These are phyloP conservation scores for Madurella fahalii DNA, from an alignment of 2,329 filamentous ascomycete genomes.

Conservation along the genomic window DNA sequence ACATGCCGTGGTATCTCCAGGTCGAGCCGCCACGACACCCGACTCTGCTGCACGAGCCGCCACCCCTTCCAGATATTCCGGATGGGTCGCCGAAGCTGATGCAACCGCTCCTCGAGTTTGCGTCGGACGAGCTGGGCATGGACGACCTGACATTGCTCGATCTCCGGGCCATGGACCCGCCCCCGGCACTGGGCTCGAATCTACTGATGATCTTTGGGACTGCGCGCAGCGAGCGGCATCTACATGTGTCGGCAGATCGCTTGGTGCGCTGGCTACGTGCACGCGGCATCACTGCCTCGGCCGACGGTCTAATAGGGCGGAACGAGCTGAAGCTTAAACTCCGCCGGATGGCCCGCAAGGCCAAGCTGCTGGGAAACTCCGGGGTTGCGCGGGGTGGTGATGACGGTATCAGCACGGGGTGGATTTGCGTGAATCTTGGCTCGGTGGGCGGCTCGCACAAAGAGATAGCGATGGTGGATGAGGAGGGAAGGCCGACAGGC, in stretches of 20 bases:
- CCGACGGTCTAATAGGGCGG: conserved; percentile 83
- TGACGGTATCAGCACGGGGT: conserved; percentile 86
- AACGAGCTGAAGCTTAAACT: conserved; percentile 90
- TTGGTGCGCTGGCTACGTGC: conserved; percentile 80
- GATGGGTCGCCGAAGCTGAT: conserved; percentile 67
- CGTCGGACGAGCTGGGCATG: conserved; percentile 80
- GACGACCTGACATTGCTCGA: conserved; percentile 79
- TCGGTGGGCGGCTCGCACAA: conserved; percentile 55
- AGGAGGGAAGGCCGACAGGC: conserved; percentile 62
- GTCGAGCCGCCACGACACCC: conserved; percentile 57
- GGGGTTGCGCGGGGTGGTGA: conserved; percentile 63
- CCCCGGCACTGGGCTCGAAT: conserved; percentile 80
- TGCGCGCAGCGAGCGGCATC: conserved; percentile 85
- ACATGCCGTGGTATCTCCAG: conserved; percentile 74
- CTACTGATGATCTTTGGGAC: conserved; percentile 91
- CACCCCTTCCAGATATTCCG: conserved; percentile 54
- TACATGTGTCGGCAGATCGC: conserved; percentile 87
- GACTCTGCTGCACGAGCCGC: conserved; percentile 43
- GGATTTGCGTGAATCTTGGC: conserved; percentile 92
- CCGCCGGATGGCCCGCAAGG: conserved; percentile 72
- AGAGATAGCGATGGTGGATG: conserved; percentile 43
- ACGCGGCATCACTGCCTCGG: conserved; percentile 68
- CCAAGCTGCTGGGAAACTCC: conserved; percentile 72
- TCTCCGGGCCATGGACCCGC: conserved; percentile 77
- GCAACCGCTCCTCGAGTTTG: conserved; percentile 67